Evolutionary conservation across 257 asterid genomes (phyloP).

Genomic region (Solanum ossicruentum): DNA sequence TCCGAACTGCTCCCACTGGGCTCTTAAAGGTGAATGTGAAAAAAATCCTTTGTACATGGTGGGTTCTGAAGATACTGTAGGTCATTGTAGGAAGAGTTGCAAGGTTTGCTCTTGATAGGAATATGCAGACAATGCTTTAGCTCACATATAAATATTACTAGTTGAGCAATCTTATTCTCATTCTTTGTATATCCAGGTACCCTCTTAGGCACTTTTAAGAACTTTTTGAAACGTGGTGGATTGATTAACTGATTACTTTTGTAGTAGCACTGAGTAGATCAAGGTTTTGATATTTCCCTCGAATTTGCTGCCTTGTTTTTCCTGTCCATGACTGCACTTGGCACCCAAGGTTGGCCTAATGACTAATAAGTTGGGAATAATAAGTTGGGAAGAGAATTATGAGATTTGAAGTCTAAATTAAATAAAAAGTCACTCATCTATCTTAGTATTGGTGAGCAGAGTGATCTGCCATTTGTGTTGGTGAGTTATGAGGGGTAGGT

Average conservation of each 20-base stretch:
- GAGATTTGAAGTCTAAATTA: background rate
- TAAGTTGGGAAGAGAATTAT: background rate
- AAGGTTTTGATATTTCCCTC: background rate
- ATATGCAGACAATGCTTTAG: background rate
- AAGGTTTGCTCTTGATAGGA: slow-evolving; percentile 41
- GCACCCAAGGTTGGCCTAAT: background rate
- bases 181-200: background rate
- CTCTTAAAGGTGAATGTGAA: slow-evolving; percentile 55
- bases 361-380: too few species aligned
- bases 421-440: background rate
- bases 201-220: background rate
- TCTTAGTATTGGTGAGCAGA: background rate
- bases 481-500: background rate
- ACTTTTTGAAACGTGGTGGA: background rate
- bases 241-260: background rate
- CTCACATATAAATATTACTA: background rate
- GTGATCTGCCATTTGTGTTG: background rate
- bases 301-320: background rate
- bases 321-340: background rate
- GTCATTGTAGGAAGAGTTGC: slow-evolving; percentile 75
- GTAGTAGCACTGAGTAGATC: background rate
- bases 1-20: slow-evolving; percentile 48
- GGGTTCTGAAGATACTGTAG: slow-evolving; percentile 23
- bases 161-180: background rate
- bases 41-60: slow-evolving; percentile 58